Evolutionary conservation across 129 eudicot species (phyloP).

Genomic region (Lactuca saligna): DNA sequence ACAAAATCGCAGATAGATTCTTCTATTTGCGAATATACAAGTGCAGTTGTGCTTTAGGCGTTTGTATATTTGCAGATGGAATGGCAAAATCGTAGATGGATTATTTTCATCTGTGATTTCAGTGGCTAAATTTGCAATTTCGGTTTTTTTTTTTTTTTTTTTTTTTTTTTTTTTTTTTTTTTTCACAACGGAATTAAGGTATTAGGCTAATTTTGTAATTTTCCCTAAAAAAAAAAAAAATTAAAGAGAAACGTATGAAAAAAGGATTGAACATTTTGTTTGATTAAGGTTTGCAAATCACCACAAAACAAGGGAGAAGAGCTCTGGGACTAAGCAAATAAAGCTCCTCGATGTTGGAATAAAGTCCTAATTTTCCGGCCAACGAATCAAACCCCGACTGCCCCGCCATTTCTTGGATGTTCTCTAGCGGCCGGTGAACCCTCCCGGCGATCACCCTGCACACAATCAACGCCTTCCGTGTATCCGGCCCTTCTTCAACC

Average conservation of each 20-base stretch:
- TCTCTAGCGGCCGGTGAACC: slow-evolving; percentile 83
- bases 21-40: too few relatives aligned
- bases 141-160: too few relatives aligned
- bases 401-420: slow-evolving; percentile 64
- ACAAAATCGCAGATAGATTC: too few relatives aligned
- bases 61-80: too few relatives aligned
- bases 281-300: slow-evolving; percentile 72
- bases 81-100: too few relatives aligned
- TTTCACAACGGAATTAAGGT: too few relatives aligned
- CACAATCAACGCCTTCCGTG: slow-evolving; percentile 75
- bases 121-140: too few relatives aligned
- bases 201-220: too few relatives aligned
- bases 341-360: slow-evolving; percentile 84
- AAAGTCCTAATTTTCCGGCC: slow-evolving; percentile 87
- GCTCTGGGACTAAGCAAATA: slow-evolving; percentile 82
- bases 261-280: slow-evolving; percentile 1
- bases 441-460: slow-evolving; percentile 93
- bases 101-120: too few relatives aligned
- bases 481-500: slow-evolving; percentile 30
- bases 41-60: too few relatives aligned
- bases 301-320: slow-evolving; percentile 89
- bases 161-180: too few relatives aligned
- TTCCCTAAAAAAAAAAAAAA: not conserved
- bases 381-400: slow-evolving; percentile 90
- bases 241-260: slow-evolving; percentile 11